Conservation (phyloP, 208 protist species). For the Crithidia brevicula region DNA sequence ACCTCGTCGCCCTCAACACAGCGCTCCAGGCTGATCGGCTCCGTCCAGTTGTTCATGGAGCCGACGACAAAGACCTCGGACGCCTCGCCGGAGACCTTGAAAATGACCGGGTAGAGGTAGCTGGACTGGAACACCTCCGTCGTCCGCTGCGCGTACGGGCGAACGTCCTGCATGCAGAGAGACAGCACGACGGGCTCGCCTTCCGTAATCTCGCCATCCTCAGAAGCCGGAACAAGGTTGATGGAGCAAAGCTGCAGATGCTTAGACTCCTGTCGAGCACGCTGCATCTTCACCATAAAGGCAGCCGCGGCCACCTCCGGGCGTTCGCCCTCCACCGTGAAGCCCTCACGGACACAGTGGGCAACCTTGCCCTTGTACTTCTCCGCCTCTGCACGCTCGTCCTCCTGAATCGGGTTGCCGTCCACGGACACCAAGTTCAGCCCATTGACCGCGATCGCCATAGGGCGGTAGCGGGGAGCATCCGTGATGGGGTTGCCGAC, state of each 20-base stretch:
- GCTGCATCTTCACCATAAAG: constrained; percentile 90
- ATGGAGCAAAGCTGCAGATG: constrained; percentile 87
- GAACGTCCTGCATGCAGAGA: constrained; percentile 93
- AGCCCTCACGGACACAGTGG: constrained; percentile 90
- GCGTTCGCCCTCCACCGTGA: constrained; percentile 88
- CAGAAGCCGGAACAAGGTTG: constrained; percentile 56
- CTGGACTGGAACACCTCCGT: constrained; percentile 87
- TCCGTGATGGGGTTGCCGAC: constrained; percentile 91
- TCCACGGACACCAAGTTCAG: constrained; percentile 86
- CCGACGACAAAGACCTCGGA: constrained; percentile 92
- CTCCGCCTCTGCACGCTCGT: constrained; percentile 85
- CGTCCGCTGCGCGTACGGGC: constrained; percentile 77
- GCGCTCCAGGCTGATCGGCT: constrained; percentile 89
- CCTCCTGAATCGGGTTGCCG: constrained; percentile 82
- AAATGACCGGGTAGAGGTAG: constrained; percentile 87
- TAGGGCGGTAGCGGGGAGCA: constrained; percentile 85
- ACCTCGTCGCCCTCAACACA: constrained; percentile 74
- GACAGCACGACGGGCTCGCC: constrained; percentile 77
- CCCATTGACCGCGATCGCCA: constrained; percentile 91
- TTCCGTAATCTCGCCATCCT: constrained; percentile 76
- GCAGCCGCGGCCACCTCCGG: constrained; percentile 78
- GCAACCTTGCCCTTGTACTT: constrained; percentile 92
- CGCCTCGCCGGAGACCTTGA: constrained; percentile 89
- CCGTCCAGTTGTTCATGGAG: constrained; percentile 93
- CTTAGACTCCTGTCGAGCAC: constrained; percentile 65